A percentile compares a stretch with the other conserved stretches of the same genome.
Conservation (phyloP, 2,329 filamentous ascomycete genomes). For the Fusarium sp. region DNA sequence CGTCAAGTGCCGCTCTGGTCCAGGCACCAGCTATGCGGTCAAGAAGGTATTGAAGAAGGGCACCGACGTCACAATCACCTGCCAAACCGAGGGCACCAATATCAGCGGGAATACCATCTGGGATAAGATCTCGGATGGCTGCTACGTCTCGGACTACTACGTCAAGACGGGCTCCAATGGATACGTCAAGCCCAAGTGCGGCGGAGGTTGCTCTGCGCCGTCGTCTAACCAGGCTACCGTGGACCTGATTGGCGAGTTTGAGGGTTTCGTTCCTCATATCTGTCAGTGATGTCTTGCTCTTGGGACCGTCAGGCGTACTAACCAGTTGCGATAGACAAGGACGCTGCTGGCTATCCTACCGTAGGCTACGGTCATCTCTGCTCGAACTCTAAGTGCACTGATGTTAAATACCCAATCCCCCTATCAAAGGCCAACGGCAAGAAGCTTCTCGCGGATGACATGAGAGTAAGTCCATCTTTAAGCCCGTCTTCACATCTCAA, state of each 20-base stretch:
- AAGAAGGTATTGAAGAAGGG: not conserved
- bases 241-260: conserved; percentile 16
- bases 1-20: conserved; percentile 12
- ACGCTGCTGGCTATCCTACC: conserved; percentile 60
- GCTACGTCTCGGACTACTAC: conserved; percentile 19
- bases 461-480: conserved; percentile 16
- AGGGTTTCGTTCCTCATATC: conserved; percentile 16
- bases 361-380: conserved; percentile 65
- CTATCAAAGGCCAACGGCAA: conserved; percentile 55
- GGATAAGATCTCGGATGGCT: conserved; percentile 12
- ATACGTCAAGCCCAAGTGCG: not conserved
- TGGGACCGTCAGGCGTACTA: not conserved
- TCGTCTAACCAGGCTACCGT: conserved; percentile 21
- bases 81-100: conserved; percentile 8
- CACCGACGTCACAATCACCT: conserved; percentile 6
- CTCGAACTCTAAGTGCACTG: conserved; percentile 53
- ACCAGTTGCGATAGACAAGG: conserved; percentile 36
- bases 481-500: not conserved
- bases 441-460: conserved; percentile 49
- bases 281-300: conserved; percentile 8
- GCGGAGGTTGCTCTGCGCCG: not conserved
- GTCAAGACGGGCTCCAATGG: conserved; percentile 4
- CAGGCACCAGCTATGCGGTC: not conserved
- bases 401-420: conserved; percentile 60
- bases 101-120: conserved; percentile 1